Evolutionary conservation across 2,329 filamentous ascomycete species (phyloP).

Genomic region (Aspergillus tubingensis): DNA sequence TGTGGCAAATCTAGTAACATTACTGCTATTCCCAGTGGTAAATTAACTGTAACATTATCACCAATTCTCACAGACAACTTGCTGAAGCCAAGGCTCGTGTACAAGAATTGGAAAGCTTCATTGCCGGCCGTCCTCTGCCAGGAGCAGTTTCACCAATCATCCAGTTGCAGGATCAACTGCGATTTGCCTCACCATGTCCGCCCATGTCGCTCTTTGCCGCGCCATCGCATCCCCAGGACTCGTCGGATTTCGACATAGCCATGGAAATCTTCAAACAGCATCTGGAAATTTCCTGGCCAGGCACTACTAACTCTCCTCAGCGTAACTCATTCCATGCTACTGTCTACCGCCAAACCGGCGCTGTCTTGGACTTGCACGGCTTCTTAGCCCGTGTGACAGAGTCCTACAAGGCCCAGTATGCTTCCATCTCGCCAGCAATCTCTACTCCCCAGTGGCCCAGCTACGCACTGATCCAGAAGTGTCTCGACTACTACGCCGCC

Average conservation of each 20-base stretch:
- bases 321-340: conserved; percentile 14
- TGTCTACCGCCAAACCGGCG: conserved; percentile 15
- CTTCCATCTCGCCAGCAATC: conserved; percentile 2
- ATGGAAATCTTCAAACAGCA: conserved; percentile 21
- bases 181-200: not conserved
- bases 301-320: not conserved
- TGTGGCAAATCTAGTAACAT: too few relatives aligned
- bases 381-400: conserved; percentile 14
- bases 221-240: conserved; percentile 2
- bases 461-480: not conserved
- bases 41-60: not conserved
- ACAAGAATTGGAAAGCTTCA: conserved; percentile 5
- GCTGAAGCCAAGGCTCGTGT: conserved; percentile 21
- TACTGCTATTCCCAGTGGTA: not conserved
- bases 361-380: conserved; percentile 19
- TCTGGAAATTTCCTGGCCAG: conserved; percentile 20
- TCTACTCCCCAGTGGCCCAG: not conserved
- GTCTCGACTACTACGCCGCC: conserved; percentile 22
- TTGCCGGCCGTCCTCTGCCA: not conserved
- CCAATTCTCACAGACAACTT: conserved; percentile 18
- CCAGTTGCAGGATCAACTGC: not conserved
- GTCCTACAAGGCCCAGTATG: conserved; percentile 12
- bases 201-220: not conserved
- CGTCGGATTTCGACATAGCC: conserved; percentile 1
- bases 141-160: not conserved